Evolutionary conservation across 2,329 filamentous ascomycete genomes (phyloP).

Genomic region (Alternaria tenuissima): DNA sequence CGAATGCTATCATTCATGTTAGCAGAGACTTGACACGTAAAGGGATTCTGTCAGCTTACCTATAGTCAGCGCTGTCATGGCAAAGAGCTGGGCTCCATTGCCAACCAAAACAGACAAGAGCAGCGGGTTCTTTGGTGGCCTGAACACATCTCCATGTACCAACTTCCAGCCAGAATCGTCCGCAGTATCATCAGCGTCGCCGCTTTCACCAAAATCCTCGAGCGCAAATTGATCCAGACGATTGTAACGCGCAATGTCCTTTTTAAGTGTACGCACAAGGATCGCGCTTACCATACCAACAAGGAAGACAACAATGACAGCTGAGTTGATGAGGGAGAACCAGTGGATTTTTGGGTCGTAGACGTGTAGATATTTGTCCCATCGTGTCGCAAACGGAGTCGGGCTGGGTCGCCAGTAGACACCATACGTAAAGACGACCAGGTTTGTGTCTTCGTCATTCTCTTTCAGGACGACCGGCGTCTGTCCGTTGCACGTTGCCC

Average conservation of each 20-base stretch:
- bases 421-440: slow-evolving; percentile 87
- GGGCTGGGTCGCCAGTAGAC: slow-evolving; percentile 85
- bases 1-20: slow-evolving; percentile 66
- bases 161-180: slow-evolving; percentile 99
- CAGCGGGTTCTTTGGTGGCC: slow-evolving; percentile 81
- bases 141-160: slow-evolving; percentile 97
- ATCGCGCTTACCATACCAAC: slow-evolving; percentile 93
- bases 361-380: slow-evolving; percentile 98
- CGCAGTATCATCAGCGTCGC: slow-evolving; percentile 83
- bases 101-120: slow-evolving; percentile 87
- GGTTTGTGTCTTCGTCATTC: slow-evolving; percentile 62
- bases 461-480: slow-evolving; percentile 72
- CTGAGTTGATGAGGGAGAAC: slow-evolving; percentile 97
- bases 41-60: slow-evolving; percentile 47
- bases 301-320: slow-evolving; percentile 91
- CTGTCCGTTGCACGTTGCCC: slow-evolving; percentile 70
- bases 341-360: slow-evolving; percentile 98
- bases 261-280: slow-evolving; percentile 83
- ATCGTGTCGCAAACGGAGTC: slow-evolving; percentile 94
- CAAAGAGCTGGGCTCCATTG: slow-evolving; percentile 94
- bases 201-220: slow-evolving; percentile 84
- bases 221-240: slow-evolving; percentile 88
- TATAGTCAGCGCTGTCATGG: slow-evolving; percentile 96
- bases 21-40: neutral
- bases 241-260: slow-evolving; percentile 97